phyloP scores from a whole-genome alignment of 345 rosid genomes.

The Punica granatum region DNA sequence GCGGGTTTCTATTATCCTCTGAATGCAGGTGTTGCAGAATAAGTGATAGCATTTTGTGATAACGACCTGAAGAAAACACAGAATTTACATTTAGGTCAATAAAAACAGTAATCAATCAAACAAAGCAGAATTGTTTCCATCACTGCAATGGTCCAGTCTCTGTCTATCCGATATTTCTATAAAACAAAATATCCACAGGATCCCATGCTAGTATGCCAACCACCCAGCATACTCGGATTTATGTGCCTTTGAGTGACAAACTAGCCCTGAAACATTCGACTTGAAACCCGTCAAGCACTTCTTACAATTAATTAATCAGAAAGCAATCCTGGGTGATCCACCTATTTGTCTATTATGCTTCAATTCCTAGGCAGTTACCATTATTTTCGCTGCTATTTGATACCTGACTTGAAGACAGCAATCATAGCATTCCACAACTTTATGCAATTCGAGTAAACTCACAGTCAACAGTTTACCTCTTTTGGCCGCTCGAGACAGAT shows the following conservation, averaged over 20 bases:
- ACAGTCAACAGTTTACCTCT: conserved; percentile 43
- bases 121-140: neutral
- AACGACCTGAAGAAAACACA: conserved; percentile 51
- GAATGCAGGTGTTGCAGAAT: conserved; percentile 85
- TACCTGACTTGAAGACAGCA: neutral
- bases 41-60: conserved; percentile 94
- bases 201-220: neutral
- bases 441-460: neutral
- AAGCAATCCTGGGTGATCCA: neutral
- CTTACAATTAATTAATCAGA: neutral
- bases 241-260: neutral
- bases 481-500: conserved; percentile 79
- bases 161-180: neutral
- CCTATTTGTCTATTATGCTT: neutral
- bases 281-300: neutral
- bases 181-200: neutral
- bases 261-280: neutral
- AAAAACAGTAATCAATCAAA: neutral
- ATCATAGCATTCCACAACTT: neutral
- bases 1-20: conserved; percentile 59
- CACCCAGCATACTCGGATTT: neutral
- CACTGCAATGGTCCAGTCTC: neutral
- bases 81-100: neutral
- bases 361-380: neutral
- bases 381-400: neutral